A percentile compares a stretch with the other conserved stretches of the same genome.
phyloP scores from a whole-genome alignment of 176 grass and related monocot species.

The Triticum monococcum region DNA sequence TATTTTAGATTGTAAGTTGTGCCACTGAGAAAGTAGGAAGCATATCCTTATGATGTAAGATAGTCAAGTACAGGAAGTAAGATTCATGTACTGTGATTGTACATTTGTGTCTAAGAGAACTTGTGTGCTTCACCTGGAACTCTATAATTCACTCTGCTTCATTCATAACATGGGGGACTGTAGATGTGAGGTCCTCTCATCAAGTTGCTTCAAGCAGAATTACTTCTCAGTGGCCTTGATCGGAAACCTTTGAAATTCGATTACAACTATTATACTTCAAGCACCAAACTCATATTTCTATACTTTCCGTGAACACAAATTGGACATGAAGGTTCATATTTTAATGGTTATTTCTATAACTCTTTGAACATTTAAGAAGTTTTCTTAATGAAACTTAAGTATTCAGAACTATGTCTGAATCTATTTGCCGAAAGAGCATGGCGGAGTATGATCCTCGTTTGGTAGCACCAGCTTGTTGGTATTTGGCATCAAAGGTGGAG shows the following conservation, averaged over 20 bases:
- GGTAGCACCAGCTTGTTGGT: conserved; percentile 93
- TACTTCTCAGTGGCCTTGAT: too few species aligned
- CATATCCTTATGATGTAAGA: neutral
- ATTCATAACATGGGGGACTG: neutral
- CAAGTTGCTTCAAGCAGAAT: neutral
- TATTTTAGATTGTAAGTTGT: neutral
- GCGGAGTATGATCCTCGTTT: conserved; percentile 78
- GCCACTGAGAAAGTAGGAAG: neutral
- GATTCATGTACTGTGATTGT: neutral
- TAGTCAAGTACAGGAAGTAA: neutral
- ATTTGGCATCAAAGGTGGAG: conserved; percentile 95
- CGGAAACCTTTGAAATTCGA: neutral
- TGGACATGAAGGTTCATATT: neutral
- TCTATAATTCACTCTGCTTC: neutral
- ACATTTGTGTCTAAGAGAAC: neutral
- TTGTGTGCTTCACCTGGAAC: neutral
- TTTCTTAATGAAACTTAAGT: neutral
- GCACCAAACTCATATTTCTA: neutral
- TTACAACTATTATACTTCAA: neutral
- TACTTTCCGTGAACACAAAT: neutral
- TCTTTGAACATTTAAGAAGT: neutral
- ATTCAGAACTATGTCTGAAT: neutral
- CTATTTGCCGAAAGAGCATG: conserved; percentile 73
- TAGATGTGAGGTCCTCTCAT: neutral
- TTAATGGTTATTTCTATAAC: neutral